Percentiles rank a stretch among this genome's conserved stretches.
Conservation (phyloP, 345 rosid genomes). For the Carallia pectinifolia region DNA sequence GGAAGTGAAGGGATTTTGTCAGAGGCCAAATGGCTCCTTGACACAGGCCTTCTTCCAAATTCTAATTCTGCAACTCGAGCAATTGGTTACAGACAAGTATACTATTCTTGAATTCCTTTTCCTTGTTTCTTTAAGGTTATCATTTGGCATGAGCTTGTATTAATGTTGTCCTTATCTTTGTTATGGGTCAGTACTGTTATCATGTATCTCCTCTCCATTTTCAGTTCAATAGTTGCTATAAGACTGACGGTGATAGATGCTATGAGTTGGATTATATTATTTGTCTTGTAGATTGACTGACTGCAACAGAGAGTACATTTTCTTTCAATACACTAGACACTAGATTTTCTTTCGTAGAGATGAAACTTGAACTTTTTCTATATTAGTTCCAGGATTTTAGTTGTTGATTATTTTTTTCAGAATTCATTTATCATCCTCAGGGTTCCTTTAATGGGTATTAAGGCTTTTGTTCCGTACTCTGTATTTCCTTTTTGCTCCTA, state of each 20-base stretch:
- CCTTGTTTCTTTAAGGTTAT: not conserved
- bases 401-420: not conserved
- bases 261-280: not conserved
- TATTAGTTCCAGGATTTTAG: not conserved
- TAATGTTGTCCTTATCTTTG: not conserved
- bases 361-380: no score
- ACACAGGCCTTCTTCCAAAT: constrained; percentile 76
- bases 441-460: not conserved
- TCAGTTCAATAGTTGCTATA: not conserved
- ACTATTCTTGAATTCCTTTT: no score
- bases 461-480: no score
- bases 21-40: constrained; percentile 89
- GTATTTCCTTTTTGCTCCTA: no score
- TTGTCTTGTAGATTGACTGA: not conserved
- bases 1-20: constrained; percentile 64
- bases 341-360: no score
- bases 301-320: no score
- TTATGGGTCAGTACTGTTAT: not conserved
- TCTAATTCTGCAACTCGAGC: constrained; percentile 88
- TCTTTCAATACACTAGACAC: no score
- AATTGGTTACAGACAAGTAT: constrained; percentile 88
- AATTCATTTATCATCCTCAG: not conserved
- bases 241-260: not conserved
- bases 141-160: not conserved
- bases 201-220: not conserved